Conservation (phyloP, 2,329 filamentous ascomycete genomes). For the Simplicillium sp. region DNA sequence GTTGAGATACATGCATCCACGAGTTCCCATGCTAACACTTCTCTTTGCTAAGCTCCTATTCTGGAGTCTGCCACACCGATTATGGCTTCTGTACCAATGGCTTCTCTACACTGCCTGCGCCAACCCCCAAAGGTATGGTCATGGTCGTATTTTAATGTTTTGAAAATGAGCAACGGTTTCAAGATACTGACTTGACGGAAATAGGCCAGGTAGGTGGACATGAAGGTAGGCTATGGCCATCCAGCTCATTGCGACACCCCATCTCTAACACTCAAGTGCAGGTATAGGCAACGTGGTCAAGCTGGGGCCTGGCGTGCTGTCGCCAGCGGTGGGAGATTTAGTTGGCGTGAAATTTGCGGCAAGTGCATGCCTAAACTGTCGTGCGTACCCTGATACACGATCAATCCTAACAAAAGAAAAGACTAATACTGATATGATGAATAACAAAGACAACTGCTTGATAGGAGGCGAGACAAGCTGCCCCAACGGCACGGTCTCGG, state of each 20-base stretch:
- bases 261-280: no score
- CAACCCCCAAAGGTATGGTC: neutral
- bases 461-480: conserved; percentile 3
- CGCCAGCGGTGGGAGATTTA: conserved; percentile 49
- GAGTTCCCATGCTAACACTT: neutral
- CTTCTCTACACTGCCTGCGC: neutral
- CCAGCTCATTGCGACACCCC: no score
- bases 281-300: conserved; percentile 52
- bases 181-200: conserved; percentile 2
- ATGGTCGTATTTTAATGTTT: no score
- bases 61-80: conserved; percentile 17
- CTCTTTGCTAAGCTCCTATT: conserved; percentile 9
- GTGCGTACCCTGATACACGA: conserved; percentile 1
- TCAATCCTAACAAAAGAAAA: neutral
- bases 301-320: conserved; percentile 47
- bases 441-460: no score
- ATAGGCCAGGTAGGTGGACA: conserved; percentile 47
- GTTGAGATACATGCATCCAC: neutral
- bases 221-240: conserved; percentile 34
- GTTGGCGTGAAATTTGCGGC: conserved; percentile 64
- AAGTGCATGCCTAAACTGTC: conserved; percentile 42
- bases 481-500: conserved; percentile 13
- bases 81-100: conserved; percentile 4
- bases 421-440: conserved; percentile 5
- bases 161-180: neutral